Base-by-base conservation (phyloP, 2,329 filamentous ascomycete genomes). In the Aspergillus tamarii region DNA sequence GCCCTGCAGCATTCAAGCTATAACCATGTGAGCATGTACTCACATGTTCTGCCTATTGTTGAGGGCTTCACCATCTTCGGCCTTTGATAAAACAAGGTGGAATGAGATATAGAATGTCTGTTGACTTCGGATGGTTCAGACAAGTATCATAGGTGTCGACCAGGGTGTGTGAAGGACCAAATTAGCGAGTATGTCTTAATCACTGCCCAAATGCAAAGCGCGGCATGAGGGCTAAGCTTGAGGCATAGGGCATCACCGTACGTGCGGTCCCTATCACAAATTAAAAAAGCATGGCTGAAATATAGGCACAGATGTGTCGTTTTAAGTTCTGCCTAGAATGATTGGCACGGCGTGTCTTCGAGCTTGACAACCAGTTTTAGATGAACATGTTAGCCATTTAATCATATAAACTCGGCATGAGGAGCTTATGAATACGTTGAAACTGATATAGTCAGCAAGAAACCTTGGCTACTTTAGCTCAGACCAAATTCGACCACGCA, bases 321-420 rank as follows among this genome's bases (percentile, higher is more conserved):
- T 4, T 3, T 3, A 26, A 26, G 4, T 3, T 26, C 2, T 4
- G 26, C 26, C 26, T 4, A 26, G 26, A 26, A 26, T 26, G 26
- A 26, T 26, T 26, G 26, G 26, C 26, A 26, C 26, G 4, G 3
- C 5, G 26, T 26, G 5, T 26, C 26, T 26, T 26, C 3, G 3
- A 26, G 26, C 26, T 26, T 26, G 3, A 5, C 4, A 26, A 36
- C 34, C 34, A 16, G 12, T 7, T 7, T 16, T 19, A 4, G 7
- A 41, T 0, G 7, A 8, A 0, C 10, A 9, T 3, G 8, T 2
- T 9, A n/a, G 16, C n/a, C 6, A n/a, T 41, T 10, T 4, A 10
- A 9, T 4, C 39, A 19, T 4, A n/a, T 19, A 10, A n/a, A 19
- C 2, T 19, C 16, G 36, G 7, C 16, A 16, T 8, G 36, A 16